A percentile compares a stretch with the other conserved stretches of the same genome.
Evolutionary conservation across 2,329 filamentous ascomycete species (phyloP).

Genomic region (Fonsecaea pedrosoi): DNA sequence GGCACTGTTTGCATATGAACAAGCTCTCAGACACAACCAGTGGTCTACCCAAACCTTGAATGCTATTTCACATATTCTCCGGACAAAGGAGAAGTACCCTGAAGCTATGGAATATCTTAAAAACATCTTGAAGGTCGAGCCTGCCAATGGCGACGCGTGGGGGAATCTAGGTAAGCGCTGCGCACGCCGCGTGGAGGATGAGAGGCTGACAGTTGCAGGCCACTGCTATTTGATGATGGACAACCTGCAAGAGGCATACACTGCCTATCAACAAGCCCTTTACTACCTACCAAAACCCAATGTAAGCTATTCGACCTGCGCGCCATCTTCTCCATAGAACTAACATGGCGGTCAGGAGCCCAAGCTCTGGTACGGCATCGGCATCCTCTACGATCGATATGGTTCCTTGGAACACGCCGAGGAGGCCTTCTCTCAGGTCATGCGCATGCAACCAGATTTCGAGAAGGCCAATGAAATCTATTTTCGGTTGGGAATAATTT

Average conservation of each 20-base stretch:
- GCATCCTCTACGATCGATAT: slow-evolving; percentile 95
- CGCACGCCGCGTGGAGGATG: slow-evolving; percentile 24
- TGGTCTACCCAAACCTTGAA: slow-evolving; percentile 93
- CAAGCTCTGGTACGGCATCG: slow-evolving; percentile 98
- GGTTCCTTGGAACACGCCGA: slow-evolving; percentile 96
- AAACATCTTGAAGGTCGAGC: slow-evolving; percentile 87
- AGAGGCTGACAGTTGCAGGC: slow-evolving; percentile 60
- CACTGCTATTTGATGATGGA: slow-evolving; percentile 99
- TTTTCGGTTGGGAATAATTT: slow-evolving; percentile 98
- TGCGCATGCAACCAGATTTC: slow-evolving; percentile 97
- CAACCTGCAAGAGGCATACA: slow-evolving; percentile 94
- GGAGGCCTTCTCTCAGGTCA: slow-evolving; percentile 97
- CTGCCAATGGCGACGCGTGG: slow-evolving; percentile 92
- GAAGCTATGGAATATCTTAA: slow-evolving; percentile 93
- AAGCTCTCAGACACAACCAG: slow-evolving; percentile 83
- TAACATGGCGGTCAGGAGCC: slow-evolving; percentile 69
- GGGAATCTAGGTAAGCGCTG: slow-evolving; percentile 79
- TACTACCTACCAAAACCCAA: slow-evolving; percentile 94
- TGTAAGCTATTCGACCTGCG: slow-evolving; percentile 57
- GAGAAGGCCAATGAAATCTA: slow-evolving; percentile 99
- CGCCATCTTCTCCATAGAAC: neutral
- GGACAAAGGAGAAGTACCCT: slow-evolving; percentile 90
- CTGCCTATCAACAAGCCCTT: slow-evolving; percentile 92
- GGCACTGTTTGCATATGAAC: slow-evolving; percentile 88
- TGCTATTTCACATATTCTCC: slow-evolving; percentile 87